Conservation (phyloP, 495 filamentous ascomycete genomes). For the Trichocladium antarcticum region DNA sequence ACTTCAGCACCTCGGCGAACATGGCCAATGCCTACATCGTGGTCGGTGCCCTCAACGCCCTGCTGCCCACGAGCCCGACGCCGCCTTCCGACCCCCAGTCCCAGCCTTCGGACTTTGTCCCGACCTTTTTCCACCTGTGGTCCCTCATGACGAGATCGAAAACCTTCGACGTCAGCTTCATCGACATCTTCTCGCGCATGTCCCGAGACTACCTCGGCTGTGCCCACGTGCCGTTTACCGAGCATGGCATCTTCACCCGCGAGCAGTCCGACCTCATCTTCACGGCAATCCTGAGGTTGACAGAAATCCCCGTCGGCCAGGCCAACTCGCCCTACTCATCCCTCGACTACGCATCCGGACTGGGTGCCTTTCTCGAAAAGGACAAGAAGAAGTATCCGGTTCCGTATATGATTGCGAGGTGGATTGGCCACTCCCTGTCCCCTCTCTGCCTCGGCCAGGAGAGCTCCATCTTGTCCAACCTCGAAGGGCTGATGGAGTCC, state of each 20-base stretch:
- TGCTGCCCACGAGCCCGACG: conserved; percentile 76
- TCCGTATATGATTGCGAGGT: conserved; percentile 84
- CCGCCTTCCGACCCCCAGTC: conserved; percentile 59
- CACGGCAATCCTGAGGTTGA: conserved; percentile 74
- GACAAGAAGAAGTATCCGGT: conserved; percentile 88
- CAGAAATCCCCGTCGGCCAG: conserved; percentile 96
- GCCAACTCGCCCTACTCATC: conserved; percentile 85
- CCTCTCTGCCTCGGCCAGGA: conserved; percentile 67
- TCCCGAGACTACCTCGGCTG: conserved; percentile 70
- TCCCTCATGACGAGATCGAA: conserved; percentile 84
- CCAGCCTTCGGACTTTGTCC: conserved; percentile 71
- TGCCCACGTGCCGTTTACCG: conserved; percentile 65
- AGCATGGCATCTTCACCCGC: conserved; percentile 81
- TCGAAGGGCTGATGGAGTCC: conserved; percentile 90
- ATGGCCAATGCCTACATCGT: conserved; percentile 83
- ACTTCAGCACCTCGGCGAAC: conserved; percentile 77
- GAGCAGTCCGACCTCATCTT: conserved; percentile 91
- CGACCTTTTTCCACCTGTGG: conserved; percentile 93
- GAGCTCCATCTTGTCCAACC: conserved; percentile 67
- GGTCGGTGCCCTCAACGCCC: conserved; percentile 66
- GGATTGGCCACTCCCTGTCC: conserved; percentile 89
- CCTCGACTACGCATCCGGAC: conserved; percentile 71
- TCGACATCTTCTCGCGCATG: conserved; percentile 81
- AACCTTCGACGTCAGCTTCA: conserved; percentile 70
- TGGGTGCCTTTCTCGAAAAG: conserved; percentile 75